Evolutionary conservation across 106 monocot genomes (phyloP).

Genomic region (Posidonia australis): DNA sequence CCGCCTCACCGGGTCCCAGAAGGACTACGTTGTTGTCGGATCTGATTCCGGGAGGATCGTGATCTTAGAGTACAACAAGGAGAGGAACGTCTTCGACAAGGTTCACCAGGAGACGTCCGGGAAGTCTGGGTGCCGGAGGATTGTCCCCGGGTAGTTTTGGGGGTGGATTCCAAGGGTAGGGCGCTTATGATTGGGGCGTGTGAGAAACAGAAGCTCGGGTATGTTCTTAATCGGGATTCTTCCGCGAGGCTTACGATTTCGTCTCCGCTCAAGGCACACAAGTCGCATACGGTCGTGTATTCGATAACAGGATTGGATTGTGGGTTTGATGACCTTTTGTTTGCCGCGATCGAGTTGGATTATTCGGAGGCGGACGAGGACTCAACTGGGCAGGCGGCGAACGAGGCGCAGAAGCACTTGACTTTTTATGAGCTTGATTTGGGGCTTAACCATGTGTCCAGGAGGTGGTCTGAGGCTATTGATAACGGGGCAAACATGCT

Average conservation of each 20-base stretch:
- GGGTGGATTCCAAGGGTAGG: slow-evolving; percentile 92
- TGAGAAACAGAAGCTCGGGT: slow-evolving; percentile 99
- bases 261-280: slow-evolving; percentile 91
- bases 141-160: slow-evolving; percentile 89
- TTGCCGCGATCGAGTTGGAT: slow-evolving; percentile 91
- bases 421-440: slow-evolving; percentile 98
- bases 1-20: slow-evolving; percentile 94
- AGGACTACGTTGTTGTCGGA: slow-evolving; percentile 88
- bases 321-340: slow-evolving; percentile 90
- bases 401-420: slow-evolving; percentile 88
- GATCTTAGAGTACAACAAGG: slow-evolving; percentile 81
- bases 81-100: slow-evolving; percentile 64
- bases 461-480: slow-evolving; percentile 83
- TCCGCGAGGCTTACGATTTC: slow-evolving; percentile 88
- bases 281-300: slow-evolving; percentile 75
- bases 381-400: slow-evolving; percentile 68
- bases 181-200: slow-evolving; percentile 87
- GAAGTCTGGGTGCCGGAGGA: slow-evolving; percentile 96
- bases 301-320: slow-evolving; percentile 74
- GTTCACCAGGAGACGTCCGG: slow-evolving; percentile 98
- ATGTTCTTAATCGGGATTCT: slow-evolving; percentile 88
- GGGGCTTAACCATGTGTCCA: slow-evolving; percentile 88
- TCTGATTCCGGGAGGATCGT: slow-evolving; percentile 95
- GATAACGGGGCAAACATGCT: slow-evolving; percentile 94
- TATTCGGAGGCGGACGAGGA: slow-evolving; percentile 92